phyloP scores from a whole-genome alignment of 305 asterid genomes.

The Rubia peregrina region DNA sequence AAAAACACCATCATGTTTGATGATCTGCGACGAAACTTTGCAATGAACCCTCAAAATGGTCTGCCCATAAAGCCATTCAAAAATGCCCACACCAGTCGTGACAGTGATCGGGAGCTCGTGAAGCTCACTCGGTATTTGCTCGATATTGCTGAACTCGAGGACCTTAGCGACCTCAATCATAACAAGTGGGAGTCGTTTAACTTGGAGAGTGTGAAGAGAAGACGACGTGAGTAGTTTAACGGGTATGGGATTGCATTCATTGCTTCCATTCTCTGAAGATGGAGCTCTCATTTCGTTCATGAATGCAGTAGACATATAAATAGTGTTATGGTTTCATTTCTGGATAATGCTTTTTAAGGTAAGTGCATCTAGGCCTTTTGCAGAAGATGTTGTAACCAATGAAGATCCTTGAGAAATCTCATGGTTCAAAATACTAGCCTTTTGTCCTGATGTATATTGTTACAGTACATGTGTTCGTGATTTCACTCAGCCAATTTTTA shows the following conservation, averaged over 20 bases:
- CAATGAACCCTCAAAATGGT: constrained; percentile 93
- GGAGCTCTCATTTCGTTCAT: constrained; percentile 5
- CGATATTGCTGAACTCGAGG: constrained; percentile 76
- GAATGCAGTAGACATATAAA: neutral
- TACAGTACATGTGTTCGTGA: neutral
- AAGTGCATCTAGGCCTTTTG: neutral
- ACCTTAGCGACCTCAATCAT: constrained; percentile 75
- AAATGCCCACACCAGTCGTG: constrained; percentile 70
- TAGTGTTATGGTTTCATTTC: neutral
- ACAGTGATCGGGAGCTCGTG: constrained; percentile 70
- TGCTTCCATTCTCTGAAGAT: neutral
- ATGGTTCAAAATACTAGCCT: neutral
- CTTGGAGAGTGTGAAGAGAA: constrained; percentile 60
- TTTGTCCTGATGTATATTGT: neutral
- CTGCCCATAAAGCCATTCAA: constrained; percentile 74
- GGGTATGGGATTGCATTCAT: neutral
- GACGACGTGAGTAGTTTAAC: constrained; percentile 36
- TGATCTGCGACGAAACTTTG: constrained; percentile 82
- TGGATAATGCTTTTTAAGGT: neutral
- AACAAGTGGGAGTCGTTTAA: constrained; percentile 65
- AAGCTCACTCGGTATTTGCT: constrained; percentile 85
- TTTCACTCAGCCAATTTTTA: neutral
- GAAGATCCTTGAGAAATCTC: neutral
- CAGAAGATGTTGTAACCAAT: neutral
- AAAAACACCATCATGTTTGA: constrained; percentile 93